phyloP scores from a whole-genome alignment of 2,329 filamentous ascomycete genomes.

The Apiospora pterosperma region DNA sequence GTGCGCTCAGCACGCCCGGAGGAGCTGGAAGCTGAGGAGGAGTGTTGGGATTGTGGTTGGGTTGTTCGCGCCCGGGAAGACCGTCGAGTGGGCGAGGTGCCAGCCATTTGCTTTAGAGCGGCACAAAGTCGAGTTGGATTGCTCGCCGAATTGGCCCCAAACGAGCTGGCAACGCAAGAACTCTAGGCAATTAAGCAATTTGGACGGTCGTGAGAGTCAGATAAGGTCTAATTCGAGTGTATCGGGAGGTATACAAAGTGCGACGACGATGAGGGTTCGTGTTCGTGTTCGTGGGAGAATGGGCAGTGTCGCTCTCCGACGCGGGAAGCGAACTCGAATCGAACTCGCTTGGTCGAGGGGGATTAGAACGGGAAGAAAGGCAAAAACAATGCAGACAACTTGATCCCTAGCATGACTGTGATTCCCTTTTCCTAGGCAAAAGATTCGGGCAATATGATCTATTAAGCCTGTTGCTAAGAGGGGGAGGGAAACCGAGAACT shows the following conservation, averaged over 20 bases:
- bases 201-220: background rate
- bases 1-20: slow-evolving; percentile 73
- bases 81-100: slow-evolving; percentile 69
- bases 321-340: background rate
- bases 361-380: slow-evolving; percentile 1
- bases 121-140: slow-evolving; percentile 5
- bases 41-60: slow-evolving; percentile 73
- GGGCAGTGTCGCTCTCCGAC: background rate
- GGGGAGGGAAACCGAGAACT: background rate
- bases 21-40: slow-evolving; percentile 73
- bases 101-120: slow-evolving; percentile 32
- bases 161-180: background rate
- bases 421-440: background rate
- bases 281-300: background rate
- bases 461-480: background rate
- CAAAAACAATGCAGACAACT: background rate
- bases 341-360: slow-evolving; percentile 1
- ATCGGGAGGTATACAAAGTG: background rate
- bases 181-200: background rate
- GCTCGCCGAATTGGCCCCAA: background rate
- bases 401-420: slow-evolving; percentile 3
- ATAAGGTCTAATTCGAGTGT: background rate
- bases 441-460: background rate
- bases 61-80: slow-evolving; percentile 85
- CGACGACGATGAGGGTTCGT: background rate